A percentile compares a stretch with the other conserved stretches of the same genome.
Conservation (phyloP, 345 rosid genomes). For the Stellera chamaejasme region DNA sequence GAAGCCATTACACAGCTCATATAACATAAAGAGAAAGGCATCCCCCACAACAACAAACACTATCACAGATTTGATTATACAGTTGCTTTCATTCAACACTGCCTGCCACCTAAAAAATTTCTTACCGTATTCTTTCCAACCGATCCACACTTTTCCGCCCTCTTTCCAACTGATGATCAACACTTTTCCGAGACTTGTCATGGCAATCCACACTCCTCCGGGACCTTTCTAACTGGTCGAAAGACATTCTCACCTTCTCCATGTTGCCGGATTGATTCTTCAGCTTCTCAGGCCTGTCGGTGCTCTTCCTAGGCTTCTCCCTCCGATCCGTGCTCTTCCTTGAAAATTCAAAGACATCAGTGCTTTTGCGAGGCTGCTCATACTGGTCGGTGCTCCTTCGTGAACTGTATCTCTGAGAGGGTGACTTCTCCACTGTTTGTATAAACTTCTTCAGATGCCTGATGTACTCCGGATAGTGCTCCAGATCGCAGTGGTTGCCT, state of each 20-base stretch:
- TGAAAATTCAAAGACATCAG: conserved; percentile 50
- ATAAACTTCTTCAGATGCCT: conserved; percentile 92
- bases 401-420: conserved; percentile 55
- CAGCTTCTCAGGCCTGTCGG: conserved; percentile 55
- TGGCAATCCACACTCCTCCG: conserved; percentile 89
- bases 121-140: conserved; percentile 55
- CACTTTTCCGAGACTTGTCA: conserved; percentile 69
- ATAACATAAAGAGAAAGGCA: conserved; percentile 9
- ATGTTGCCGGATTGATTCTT: conserved; percentile 39
- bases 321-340: conserved; percentile 81
- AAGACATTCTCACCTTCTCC: conserved; percentile 43
- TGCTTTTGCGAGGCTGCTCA: conserved; percentile 51
- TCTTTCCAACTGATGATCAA: conserved; percentile 67
- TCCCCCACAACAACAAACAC: conserved; percentile 18
- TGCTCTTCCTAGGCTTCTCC: conserved; percentile 88
- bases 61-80: not conserved
- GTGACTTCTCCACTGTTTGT: conserved; percentile 72
- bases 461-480: conserved; percentile 75
- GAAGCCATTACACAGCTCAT: conserved; percentile 23
- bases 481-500: conserved; percentile 88
- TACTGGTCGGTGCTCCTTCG: conserved; percentile 54
- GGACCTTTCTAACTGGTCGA: conserved; percentile 68
- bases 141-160: conserved; percentile 87
- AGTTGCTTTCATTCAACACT: not conserved
- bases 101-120: not conserved